Evolutionary conservation across 441 rosid genomes (phyloP).

Genomic region (Pelargonium myrrhifolium): DNA sequence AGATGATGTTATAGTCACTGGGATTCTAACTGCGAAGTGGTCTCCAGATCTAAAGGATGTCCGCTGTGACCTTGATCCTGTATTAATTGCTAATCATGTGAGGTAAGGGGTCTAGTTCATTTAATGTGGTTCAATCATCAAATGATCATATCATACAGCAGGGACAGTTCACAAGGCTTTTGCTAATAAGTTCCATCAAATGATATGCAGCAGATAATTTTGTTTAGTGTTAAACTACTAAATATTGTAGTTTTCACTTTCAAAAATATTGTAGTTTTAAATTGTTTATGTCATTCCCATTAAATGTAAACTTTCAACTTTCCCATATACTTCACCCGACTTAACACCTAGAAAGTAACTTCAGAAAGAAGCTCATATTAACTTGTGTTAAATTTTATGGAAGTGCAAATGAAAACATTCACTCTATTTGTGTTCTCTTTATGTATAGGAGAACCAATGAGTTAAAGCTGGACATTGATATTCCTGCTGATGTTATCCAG

Average conservation of each 20-base stretch:
- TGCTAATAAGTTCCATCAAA: not conserved
- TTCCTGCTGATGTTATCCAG: slow-evolving; percentile 53
- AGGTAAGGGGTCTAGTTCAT: slow-evolving; percentile 38
- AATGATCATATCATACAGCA: not conserved
- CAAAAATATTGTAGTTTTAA: too few species aligned
- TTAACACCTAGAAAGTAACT: not conserved
- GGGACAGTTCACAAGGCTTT: not conserved
- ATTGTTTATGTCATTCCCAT: not conserved
- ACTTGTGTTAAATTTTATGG: not conserved
- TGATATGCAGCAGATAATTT: not conserved
- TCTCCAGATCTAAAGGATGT: slow-evolving; percentile 90
- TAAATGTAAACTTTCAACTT: not conserved
- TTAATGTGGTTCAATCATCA: slow-evolving; percentile 3
- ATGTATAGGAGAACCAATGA: slow-evolving; percentile 73
- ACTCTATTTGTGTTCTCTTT: slow-evolving; percentile 7
- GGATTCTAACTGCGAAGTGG: slow-evolving; percentile 89
- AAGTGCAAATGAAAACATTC: not conserved
- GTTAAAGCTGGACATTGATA: slow-evolving; percentile 59
- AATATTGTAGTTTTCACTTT: not conserved
- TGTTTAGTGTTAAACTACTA: not conserved
- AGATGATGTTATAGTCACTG: slow-evolving; percentile 90
- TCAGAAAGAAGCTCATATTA: not conserved
- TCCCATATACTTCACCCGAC: not conserved
- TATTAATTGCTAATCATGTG: slow-evolving; percentile 74
- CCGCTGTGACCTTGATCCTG: slow-evolving; percentile 89